Percentiles rank a stretch among this genome's conserved stretches.
phyloP scores from a whole-genome alignment of 2,329 filamentous ascomycete species.

The Sclerotinia subarctica region DNA sequence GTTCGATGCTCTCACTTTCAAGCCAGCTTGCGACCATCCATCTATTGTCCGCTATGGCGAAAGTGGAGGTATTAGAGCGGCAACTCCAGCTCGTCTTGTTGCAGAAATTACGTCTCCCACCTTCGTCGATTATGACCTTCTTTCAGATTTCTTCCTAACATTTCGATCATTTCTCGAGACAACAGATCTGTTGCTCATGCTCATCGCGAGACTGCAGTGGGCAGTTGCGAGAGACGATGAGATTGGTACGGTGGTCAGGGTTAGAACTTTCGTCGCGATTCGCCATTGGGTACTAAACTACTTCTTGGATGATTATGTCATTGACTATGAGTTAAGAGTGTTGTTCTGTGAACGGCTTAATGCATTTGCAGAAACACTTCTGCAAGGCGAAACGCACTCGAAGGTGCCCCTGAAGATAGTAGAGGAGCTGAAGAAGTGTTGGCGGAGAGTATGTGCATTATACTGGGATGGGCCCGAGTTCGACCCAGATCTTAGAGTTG shows the following conservation, averaged over 20 bases:
- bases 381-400: conserved; percentile 43
- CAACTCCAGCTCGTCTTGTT: conserved; percentile 85
- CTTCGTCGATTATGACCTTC: conserved; percentile 93
- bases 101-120: conserved; percentile 95
- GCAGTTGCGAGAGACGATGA: conserved; percentile 77
- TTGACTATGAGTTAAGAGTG: conserved; percentile 68
- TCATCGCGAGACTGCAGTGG: conserved; percentile 84
- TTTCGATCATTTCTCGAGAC: conserved; percentile 83
- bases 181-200: conserved; percentile 72
- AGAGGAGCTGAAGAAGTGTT: conserved; percentile 93
- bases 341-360: conserved; percentile 83
- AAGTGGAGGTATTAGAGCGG: conserved; percentile 75
- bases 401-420: conserved; percentile 77
- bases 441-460: conserved; percentile 83
- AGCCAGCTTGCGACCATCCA: conserved; percentile 74
- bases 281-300: conserved; percentile 98
- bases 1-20: conserved; percentile 76
- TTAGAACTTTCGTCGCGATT: conserved; percentile 90
- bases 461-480: conserved; percentile 81
- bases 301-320: conserved; percentile 89
- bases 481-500: conserved; percentile 56
- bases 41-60: conserved; percentile 78
- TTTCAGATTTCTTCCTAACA: conserved; percentile 97
- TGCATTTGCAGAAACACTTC: conserved; percentile 55
- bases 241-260: conserved; percentile 87